Evolutionary conservation across 106 monocot genomes (phyloP), one percentile per base, ranked within the genome.

Genomic region (Posidonia australis): DNA sequence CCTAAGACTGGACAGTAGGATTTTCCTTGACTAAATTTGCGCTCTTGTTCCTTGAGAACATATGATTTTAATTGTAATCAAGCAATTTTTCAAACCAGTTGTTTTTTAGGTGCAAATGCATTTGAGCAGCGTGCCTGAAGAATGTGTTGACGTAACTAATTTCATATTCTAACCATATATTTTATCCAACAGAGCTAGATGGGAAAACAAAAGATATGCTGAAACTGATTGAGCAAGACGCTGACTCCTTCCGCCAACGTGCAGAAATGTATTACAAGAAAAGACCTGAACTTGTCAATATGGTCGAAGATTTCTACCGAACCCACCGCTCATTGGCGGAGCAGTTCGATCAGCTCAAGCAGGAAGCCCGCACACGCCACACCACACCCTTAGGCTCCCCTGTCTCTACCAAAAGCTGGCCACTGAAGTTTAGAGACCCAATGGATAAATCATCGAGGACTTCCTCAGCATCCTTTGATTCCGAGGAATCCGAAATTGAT

Each of bases 221-320:
- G 62, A 84, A 86, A 20, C 67, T 96, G 66, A 84, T 96, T 10
- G 86, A 96, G 49, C 72, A 82, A 71, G 84, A 96, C 32, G 90
- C 94, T 0, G 94, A 96, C 57, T 87, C 90, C 18, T 96, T 96
- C 48, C 82, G 90, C 21, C 69, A 96, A 58, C 78, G 86, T 10
- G 93, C 86, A 51, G 93, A 94, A 64, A 86, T 94, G 89, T 94
- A 90, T 72, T 90, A 90, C 78, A 86, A 76, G 77, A 94, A 86
- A 67, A 75, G 93, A 44, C 93, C 90, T 10, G 79, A 86, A 58
- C 83, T 94, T 0, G 75, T 94, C 26, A 69, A 54, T 70, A 84
- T 82, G 86, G 79, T 94, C 5, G 89, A 83, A 54, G 82, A 90
- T 56, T 81, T 94, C 67, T 94, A 94, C 32, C 81, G 89, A 27